Evolutionary conservation across 1,284 basidiomycete genomes (phyloP), one percentile per base, ranked within the genome.

Genomic region (Cutaneotrichosporon dermatis): DNA sequence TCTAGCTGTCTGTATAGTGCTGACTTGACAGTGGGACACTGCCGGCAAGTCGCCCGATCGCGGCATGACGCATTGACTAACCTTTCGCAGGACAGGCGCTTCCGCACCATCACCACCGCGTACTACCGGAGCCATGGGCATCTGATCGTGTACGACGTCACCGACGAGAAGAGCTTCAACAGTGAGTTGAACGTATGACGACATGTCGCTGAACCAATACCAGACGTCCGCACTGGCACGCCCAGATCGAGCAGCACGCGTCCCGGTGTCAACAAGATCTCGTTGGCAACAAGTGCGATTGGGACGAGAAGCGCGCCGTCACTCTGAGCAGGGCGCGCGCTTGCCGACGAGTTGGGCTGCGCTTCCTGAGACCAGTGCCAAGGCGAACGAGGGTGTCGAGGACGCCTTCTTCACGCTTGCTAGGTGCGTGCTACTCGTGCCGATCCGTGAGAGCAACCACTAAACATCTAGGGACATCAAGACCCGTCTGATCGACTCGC

Each of bases 71-170:
- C 45, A 16, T 13, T 12, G 34, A 33, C 57, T 54, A 51, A 48
- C 54, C n/a, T 25, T 25, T 15, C 4, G 2, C 60, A 75, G 77
- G 96, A 44, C 96, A 99, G 82, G 96, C 88, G 96, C 33, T 99
- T 99, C 84, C 85, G 95, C 73, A 99, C 96, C 48, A 99, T 99
- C 79, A 99, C 96, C 46, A 97, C 95, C 8, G 94, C 96, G n/a
- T 99, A 99, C 80, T 99, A 99, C 83, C 89, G 96, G 96, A 49
- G 96, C 96, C 13, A 99, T 99, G 95, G 96, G 96, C 57, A 99
- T 99, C 73, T 99, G 58, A 84, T 99, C 60, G 95, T 99, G 5
- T 99, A 98, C 79, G 96, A 99, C 76, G 93, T 99, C 44, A 99
- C 96, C 36, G 95, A 99, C 79, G 92, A 97, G 79, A 88, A 90